Evolutionary conservation across 2,329 filamentous ascomycete species (phyloP), one percentile per base, ranked within the genome.

Genomic region (Fusarium brevicatenulatum): DNA sequence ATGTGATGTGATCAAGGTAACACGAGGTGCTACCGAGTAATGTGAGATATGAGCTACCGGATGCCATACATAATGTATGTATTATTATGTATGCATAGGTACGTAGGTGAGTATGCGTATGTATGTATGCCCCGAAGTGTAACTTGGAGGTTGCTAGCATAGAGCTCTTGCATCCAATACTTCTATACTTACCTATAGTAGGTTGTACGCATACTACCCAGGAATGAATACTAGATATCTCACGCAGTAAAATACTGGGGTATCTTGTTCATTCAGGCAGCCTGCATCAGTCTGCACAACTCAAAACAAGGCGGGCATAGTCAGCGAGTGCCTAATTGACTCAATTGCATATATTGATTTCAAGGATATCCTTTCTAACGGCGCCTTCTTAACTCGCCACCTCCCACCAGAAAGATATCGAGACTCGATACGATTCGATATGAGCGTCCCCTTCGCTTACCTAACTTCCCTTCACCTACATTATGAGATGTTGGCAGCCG

Each of bases 371-470:
- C 52, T 58, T 59, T 72, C 44, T 56, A 66, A 64, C 49, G 50
- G 55, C 63, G 66, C 55, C 74, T 74, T 77, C 69, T 77, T 71
- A 77, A 76, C 63, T 63, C 71, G 65, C 68, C 65, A 43, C 58
- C 62, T 70, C 71, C 70, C 73, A 58, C 73, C 59, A 68, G 34
- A 54, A 49, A 55, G 56, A 58, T 56, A 56, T 67, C 44, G 40
- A 62, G 49, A 62, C 53, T 23, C 59, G 59, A 59, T 61, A 62
- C 63, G 28, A 71, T 62, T 69, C 63, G 49, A 70, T 52, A 60
- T 66, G 30, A 44, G 56, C 28, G 36, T 62, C 30, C 39, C 56
- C 57, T 73, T 60, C 44, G 59, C 43, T 60, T 68, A 43, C 63
- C 54, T 68, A 55, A 57, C 57, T 58, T 57, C 28, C 39, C 43